Conservation (phyloP, 169 alveolate genomes). For the Babesia ovis region DNA sequence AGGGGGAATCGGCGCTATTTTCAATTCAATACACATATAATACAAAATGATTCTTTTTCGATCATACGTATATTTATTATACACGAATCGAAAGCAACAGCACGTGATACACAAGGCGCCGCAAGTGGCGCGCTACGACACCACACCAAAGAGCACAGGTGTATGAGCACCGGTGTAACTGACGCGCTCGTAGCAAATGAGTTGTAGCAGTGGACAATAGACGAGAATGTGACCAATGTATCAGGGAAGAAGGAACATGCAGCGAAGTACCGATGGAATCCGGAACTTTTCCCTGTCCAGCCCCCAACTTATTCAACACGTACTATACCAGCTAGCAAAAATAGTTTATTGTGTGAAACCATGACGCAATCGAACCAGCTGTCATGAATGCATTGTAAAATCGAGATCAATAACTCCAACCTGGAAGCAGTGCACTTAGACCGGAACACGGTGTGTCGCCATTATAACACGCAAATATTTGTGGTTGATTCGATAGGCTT, state of each 20-base stretch:
- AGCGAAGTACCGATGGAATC: too few species aligned
- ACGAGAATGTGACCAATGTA: background rate
- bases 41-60: background rate
- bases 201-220: background rate
- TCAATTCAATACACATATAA: background rate
- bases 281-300: too few species aligned
- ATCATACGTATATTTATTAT: constrained; percentile 14
- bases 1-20: background rate
- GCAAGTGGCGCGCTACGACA: constrained; percentile 29
- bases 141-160: constrained; percentile 5
- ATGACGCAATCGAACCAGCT: too few species aligned
- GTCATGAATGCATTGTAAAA: too few species aligned
- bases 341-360: too few species aligned
- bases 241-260: background rate
- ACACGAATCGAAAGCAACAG: background rate
- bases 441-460: too few species aligned
- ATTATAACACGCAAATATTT: too few species aligned
- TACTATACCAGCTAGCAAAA: too few species aligned
- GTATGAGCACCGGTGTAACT: background rate
- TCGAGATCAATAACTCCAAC: too few species aligned
- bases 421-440: too few species aligned
- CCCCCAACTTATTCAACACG: too few species aligned
- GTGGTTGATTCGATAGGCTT: too few species aligned
- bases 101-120: constrained; percentile 23
- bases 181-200: background rate